phyloP scores from a whole-genome alignment of 805 yeast genomes.

The Yarrowia sp. region DNA sequence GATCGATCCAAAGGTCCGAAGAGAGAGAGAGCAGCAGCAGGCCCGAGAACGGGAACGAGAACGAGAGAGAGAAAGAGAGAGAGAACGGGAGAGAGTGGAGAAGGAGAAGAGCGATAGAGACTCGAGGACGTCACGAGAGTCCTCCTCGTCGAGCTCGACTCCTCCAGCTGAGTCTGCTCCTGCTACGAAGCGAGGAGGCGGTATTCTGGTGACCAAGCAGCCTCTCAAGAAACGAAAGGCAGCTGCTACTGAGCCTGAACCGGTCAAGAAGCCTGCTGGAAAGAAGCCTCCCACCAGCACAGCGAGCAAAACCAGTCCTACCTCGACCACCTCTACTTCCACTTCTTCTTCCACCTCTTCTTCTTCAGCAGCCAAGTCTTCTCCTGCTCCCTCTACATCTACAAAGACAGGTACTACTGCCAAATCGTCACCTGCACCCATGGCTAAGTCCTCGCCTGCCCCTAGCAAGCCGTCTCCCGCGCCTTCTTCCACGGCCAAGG shows the following conservation, averaged over 20 bases:
- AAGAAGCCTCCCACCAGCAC: background rate
- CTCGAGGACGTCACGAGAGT: constrained; percentile 27
- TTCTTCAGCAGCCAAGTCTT: background rate
- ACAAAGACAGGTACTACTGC: background rate
- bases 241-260: constrained; percentile 7
- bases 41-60: constrained; percentile 16
- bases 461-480: constrained; percentile 9
- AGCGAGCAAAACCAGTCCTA: background rate
- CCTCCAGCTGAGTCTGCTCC: constrained; percentile 12
- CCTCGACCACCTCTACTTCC: background rate
- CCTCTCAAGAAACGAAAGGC: constrained; percentile 33
- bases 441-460: constrained; percentile 9
- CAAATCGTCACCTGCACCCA: constrained; percentile 1
- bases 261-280: constrained; percentile 13
- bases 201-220: constrained; percentile 20
- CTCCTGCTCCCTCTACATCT: constrained; percentile 6
- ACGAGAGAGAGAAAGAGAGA: too few relatives aligned
- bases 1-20: constrained; percentile 46
- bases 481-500: background rate
- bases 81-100: background rate
- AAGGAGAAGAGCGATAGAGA: constrained; percentile 24
- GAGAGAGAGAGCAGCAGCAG: constrained; percentile 32
- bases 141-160: constrained; percentile 16
- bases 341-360: background rate
- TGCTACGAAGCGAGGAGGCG: constrained; percentile 6